These are phyloP conservation scores for Didymella arachidicola DNA, from an alignment of 2,329 filamentous ascomycete genomes.

Conservation along the genomic window DNA sequence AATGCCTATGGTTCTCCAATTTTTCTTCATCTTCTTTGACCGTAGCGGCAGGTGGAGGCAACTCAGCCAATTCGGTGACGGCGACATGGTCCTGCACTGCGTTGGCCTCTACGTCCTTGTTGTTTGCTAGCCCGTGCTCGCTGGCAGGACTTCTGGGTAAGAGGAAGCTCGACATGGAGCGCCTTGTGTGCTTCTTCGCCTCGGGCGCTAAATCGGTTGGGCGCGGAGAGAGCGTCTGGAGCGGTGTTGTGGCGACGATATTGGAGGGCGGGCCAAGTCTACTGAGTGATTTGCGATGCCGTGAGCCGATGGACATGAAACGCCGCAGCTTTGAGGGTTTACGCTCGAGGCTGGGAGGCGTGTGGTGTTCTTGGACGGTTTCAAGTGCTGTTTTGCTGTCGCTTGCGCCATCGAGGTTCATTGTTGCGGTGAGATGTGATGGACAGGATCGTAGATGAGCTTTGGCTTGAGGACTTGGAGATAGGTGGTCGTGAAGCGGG, in stretches of 20 bases:
- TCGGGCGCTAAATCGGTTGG: not conserved
- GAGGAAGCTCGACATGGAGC: constrained; percentile 6
- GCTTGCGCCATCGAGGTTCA: constrained; percentile 3
- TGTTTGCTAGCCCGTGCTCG: not conserved
- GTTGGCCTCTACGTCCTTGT: not conserved
- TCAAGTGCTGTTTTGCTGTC: not conserved
- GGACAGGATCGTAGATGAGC: not conserved
- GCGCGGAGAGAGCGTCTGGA: constrained; percentile 2
- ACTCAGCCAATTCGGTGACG: not conserved
- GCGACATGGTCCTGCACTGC: not conserved
- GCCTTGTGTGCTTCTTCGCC: constrained; percentile 2
- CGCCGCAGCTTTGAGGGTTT: constrained; percentile 12
- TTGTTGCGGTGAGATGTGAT: not conserved
- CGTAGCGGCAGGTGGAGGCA: not conserved
- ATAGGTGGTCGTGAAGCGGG: not conserved
- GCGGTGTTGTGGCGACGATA: not conserved
- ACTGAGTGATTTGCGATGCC: not conserved
- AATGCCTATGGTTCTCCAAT: not conserved
- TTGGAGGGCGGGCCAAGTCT: not conserved
- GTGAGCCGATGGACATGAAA: constrained; percentile 14
- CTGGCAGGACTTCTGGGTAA: not conserved
- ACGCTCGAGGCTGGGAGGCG: not conserved
- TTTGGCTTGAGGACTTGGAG: not conserved
- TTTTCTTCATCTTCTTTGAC: not conserved
- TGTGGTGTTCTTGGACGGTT: not conserved